Percentiles rank a stretch among this genome's conserved stretches.
Evolutionary conservation across 306 rosid genomes (phyloP).

Genomic region (Vigna trinervia): DNA sequence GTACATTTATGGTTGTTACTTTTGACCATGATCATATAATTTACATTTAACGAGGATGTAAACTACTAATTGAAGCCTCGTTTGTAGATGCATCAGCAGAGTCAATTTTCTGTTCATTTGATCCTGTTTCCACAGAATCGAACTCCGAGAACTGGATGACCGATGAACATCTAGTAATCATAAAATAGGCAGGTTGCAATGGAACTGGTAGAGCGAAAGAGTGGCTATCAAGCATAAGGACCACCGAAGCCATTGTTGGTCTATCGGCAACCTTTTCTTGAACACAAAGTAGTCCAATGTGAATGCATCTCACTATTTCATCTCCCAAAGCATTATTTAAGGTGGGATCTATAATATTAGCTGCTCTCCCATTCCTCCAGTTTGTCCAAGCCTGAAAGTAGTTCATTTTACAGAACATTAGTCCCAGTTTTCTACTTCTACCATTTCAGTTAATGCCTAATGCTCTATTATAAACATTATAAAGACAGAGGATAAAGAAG

Average conservation of each 20-base stretch:
- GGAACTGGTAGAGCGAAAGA: slow-evolving; percentile 40
- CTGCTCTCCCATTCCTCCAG: no score
- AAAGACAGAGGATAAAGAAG: slow-evolving; percentile 13
- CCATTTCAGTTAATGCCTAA: no score
- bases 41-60: slow-evolving; percentile 39
- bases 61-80: slow-evolving; percentile 37
- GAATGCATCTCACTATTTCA: no score
- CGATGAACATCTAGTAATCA: neutral
- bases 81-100: slow-evolving; percentile 30
- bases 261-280: no score
- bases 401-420: no score
- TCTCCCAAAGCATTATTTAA: no score
- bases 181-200: slow-evolving; percentile 41
- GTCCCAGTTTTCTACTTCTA: no score
- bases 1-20: neutral
- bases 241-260: no score
- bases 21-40: no score
- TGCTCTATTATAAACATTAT: neutral
- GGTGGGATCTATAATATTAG: no score
- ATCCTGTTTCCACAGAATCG: neutral
- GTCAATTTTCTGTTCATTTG: neutral
- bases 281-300: no score
- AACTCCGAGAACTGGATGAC: neutral
- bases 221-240: neutral
- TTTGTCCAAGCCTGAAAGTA: no score